A percentile compares a stretch with the other conserved stretches of the same genome.
These are phyloP conservation scores for Paraurostyla sp. DNA, from an alignment of 73 alveolate species.

Conservation along the genomic window DNA sequence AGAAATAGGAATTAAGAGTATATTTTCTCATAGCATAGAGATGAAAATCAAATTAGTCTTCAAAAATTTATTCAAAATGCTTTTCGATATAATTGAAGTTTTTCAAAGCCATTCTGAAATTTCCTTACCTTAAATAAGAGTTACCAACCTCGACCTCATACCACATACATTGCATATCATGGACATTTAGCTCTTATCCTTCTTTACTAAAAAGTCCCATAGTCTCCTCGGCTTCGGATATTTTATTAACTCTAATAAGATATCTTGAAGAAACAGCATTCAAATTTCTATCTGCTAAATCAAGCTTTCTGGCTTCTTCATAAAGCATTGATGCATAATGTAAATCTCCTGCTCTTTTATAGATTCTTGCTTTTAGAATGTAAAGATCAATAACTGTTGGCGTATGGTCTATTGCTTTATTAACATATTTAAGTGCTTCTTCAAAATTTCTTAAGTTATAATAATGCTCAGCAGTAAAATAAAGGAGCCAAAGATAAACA, in stretches of 20 bases:
- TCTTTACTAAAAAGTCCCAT: slow-evolving; percentile 92
- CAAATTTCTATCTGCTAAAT: slow-evolving; percentile 95
- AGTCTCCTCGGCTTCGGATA: slow-evolving; percentile 86
- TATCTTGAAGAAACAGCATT: slow-evolving; percentile 93
- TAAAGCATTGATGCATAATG: slow-evolving; percentile 82
- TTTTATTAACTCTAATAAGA: slow-evolving; percentile 79
- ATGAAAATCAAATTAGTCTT: slow-evolving; percentile 95
- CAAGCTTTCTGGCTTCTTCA: slow-evolving; percentile 92
- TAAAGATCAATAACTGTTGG: slow-evolving; percentile 94
- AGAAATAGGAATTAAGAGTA: slow-evolving; percentile 76
- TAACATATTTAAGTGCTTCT: slow-evolving; percentile 84
- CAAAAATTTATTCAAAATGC: slow-evolving; percentile 89
- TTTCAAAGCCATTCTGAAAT: slow-evolving; percentile 83
- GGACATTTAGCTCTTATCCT: slow-evolving; percentile 86
- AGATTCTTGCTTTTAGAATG: slow-evolving; percentile 91
- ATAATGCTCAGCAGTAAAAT: slow-evolving; percentile 86
- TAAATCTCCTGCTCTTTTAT: slow-evolving; percentile 86
- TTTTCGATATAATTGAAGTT: slow-evolving; percentile 87
- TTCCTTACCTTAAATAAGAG: slow-evolving; percentile 83
- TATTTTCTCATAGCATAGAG: slow-evolving; percentile 88
- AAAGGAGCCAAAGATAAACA: slow-evolving; percentile 70
- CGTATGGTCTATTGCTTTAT: slow-evolving; percentile 93
- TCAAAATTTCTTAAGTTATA: slow-evolving; percentile 84
- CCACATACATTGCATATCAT: slow-evolving; percentile 96
- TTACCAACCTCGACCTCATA: slow-evolving; percentile 90